phyloP scores from a whole-genome alignment of 2,329 filamentous ascomycete species.

The Leptographium radiaticola region DNA sequence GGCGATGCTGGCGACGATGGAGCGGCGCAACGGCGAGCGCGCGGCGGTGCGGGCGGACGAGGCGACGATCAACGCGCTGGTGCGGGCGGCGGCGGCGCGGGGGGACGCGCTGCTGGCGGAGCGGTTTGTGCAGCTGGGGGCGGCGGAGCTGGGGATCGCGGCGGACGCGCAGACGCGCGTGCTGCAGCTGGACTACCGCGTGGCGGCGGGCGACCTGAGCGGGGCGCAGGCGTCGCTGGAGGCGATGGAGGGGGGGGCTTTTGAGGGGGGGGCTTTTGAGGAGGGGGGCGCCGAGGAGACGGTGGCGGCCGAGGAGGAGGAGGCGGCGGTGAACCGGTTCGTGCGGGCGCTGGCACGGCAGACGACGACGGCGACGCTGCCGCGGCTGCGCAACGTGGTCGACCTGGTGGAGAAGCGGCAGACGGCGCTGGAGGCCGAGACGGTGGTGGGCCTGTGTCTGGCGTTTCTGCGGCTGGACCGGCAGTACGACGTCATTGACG shows the following conservation, averaged over 20 bases:
- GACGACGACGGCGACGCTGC: slow-evolving; percentile 27
- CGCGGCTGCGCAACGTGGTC: slow-evolving; percentile 59
- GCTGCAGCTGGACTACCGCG: slow-evolving; percentile 61
- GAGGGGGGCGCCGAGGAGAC: slow-evolving; percentile 26
- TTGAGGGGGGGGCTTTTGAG: too few relatives aligned
- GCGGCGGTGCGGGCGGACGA: slow-evolving; percentile 44
- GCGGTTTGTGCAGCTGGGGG: slow-evolving; percentile 54
- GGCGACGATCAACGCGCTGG: slow-evolving; percentile 61
- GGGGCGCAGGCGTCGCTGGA: slow-evolving; percentile 56
- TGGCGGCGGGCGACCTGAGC: slow-evolving; percentile 59
- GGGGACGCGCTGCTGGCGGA: slow-evolving; percentile 61
- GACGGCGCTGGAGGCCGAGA: slow-evolving; percentile 57
- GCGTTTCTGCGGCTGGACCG: slow-evolving; percentile 66
- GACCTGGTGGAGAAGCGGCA: slow-evolving; percentile 59
- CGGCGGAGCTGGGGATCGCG: slow-evolving; percentile 49
- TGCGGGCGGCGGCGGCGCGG: slow-evolving; percentile 59
- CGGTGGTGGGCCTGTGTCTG: slow-evolving; percentile 59
- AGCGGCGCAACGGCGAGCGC: slow-evolving; percentile 31
- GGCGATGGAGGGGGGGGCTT: slow-evolving; percentile 29
- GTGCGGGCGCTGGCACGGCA: slow-evolving; percentile 45
- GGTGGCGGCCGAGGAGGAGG: slow-evolving; percentile 53
- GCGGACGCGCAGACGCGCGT: slow-evolving; percentile 59
- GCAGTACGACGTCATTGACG: slow-evolving; percentile 64
- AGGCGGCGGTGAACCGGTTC: slow-evolving; percentile 48
- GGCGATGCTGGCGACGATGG: slow-evolving; percentile 58